Evolutionary conservation across 2,329 filamentous ascomycete genomes (phyloP), one percentile per base, ranked within the genome.

Genomic region (Emergomyces pasteurianus): DNA sequence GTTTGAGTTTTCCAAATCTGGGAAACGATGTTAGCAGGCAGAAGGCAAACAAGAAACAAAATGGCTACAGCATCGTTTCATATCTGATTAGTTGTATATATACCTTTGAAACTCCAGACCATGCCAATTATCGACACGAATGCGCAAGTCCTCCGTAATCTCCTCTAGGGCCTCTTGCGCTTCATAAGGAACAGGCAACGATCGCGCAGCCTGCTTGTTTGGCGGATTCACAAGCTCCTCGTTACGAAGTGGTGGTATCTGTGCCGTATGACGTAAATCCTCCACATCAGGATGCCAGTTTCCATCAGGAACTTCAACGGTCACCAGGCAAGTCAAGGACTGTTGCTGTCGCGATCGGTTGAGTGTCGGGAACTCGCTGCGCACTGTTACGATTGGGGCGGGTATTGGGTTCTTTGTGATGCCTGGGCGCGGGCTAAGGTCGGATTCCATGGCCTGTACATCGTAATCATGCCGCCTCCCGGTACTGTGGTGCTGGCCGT

Each of bases 121-220:
- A 72, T 99, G 94, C 94, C 94, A 99, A 68, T 97, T 96, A 69
- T 99, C 94, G 12, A 99, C 94, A n/a, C 92, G 86, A 53, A 79
- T 84, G 61, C 90, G 86, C 62, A 99, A 77, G 64, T 86, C 89
- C 69, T 96, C 90, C 0, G 92, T 95, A 70, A 94, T 88, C 65
- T 92, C 86, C 60, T 94, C 87, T 61, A 97, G 73, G 5, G 86
- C 85, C 67, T 92, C 88, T 2, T 85, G 80, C 2, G 89, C 83
- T 72, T 95, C 90, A 66, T 89, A 89, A 0, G 87, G 87, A 62
- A 83, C 81, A 14, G 53, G 53, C n/a, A 55, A 26, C 64, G 88
- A 85, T 1, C 83, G 80, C 9, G 84, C 81, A 34, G 74, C 73
- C 53, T 74, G 73, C 46, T 72, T 69, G 50, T 74, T 69, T 9